These are phyloP conservation scores for Xylariaceae sp. DNA, from an alignment of 2,329 filamentous ascomycete genomes.

Conservation along the genomic window DNA sequence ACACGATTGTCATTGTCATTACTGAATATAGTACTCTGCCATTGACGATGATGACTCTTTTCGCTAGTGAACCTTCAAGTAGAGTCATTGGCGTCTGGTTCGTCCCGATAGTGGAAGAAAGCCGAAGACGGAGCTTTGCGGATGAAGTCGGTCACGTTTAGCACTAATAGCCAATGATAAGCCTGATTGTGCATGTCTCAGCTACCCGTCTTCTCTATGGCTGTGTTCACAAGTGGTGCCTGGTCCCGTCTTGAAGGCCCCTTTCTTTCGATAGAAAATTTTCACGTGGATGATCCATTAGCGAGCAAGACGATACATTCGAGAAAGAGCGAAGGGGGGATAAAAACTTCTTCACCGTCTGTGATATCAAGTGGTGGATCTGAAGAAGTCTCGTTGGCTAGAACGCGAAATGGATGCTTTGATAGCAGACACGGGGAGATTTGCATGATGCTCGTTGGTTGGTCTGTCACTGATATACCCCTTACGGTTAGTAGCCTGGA, in stretches of 20 bases:
- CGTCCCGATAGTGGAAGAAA: constrained; percentile 4
- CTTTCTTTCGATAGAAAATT: no score
- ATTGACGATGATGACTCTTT: constrained; percentile 11
- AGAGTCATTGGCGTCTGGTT: not conserved
- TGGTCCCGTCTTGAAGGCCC: not conserved
- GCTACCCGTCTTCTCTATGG: not conserved
- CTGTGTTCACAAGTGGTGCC: not conserved
- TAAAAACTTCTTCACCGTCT: constrained; percentile 16
- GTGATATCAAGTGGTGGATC: constrained; percentile 8
- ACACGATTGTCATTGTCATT: no score
- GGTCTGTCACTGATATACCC: constrained; percentile 9
- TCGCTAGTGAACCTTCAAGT: not conserved
- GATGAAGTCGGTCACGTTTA: constrained; percentile 15
- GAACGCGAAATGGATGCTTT: constrained; percentile 1
- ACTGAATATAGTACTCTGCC: no score
- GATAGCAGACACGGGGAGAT: constrained; percentile 8
- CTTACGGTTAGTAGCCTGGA: not conserved
- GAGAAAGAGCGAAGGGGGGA: not conserved
- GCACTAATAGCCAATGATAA: constrained; percentile 21
- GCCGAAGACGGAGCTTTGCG: constrained; percentile 28
- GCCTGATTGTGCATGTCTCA: constrained; percentile 20
- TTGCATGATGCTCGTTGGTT: constrained; percentile 13
- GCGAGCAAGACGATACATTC: no score
- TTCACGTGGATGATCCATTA: no score
- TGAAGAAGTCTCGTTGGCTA: constrained; percentile 5